A percentile compares a stretch with the other conserved stretches of the same genome.
These are phyloP conservation scores for Fusarium duplospermum DNA, from an alignment of 2,329 filamentous ascomycete species.

Conservation along the genomic window DNA sequence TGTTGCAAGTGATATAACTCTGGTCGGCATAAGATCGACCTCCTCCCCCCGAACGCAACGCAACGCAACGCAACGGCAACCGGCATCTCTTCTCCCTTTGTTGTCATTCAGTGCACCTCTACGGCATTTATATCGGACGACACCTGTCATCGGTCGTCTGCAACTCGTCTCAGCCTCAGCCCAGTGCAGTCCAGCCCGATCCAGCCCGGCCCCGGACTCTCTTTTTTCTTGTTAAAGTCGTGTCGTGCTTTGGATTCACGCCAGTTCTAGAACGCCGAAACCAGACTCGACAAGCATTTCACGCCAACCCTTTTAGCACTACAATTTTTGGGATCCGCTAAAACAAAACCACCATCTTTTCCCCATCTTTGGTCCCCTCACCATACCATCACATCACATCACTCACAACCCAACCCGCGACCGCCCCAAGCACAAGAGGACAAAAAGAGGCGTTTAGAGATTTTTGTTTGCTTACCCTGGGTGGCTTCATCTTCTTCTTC, in stretches of 20 bases:
- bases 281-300: constrained; percentile 27
- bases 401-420: constrained; percentile 2
- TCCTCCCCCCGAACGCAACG: background rate
- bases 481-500: constrained; percentile 14
- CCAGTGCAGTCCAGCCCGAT: constrained; percentile 28
- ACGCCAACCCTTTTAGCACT: constrained; percentile 29
- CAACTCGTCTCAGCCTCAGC: constrained; percentile 23
- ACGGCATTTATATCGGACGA: background rate
- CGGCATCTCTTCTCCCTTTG: background rate
- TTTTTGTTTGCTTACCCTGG: background rate
- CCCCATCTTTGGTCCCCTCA: constrained; percentile 2
- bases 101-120: background rate
- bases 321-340: constrained; percentile 18
- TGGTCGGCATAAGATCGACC: background rate
- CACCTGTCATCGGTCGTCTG: constrained; percentile 11
- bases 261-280: constrained; percentile 39
- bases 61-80: background rate
- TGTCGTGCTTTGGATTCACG: constrained; percentile 29
- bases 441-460: constrained; percentile 13
- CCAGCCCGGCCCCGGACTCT: constrained; percentile 32
- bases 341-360: constrained; percentile 20
- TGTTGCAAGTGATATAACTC: constrained; percentile 17
- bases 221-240: background rate
- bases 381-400: background rate
- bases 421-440: background rate